phyloP scores from a whole-genome alignment of 306 rosid species.

The Crotalaria pallida region DNA sequence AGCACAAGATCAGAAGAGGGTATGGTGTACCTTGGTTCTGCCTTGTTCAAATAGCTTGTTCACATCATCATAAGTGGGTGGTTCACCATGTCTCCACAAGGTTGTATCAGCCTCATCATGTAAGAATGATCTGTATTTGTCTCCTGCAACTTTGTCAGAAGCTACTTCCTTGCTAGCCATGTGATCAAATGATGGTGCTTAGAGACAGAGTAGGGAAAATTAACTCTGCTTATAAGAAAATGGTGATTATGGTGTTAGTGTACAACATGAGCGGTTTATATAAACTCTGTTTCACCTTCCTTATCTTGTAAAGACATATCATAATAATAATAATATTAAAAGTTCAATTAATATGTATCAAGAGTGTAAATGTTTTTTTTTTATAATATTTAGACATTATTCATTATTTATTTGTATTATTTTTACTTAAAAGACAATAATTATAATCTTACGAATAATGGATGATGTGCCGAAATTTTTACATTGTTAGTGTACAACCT shows the following conservation, averaged over 20 bases:
- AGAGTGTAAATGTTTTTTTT: too few relatives aligned
- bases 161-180: conserved; percentile 23
- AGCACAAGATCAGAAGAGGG: neutral
- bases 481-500: too few relatives aligned
- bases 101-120: conserved; percentile 28
- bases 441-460: too few relatives aligned
- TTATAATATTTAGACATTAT: too few relatives aligned
- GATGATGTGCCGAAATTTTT: too few relatives aligned
- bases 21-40: conserved; percentile 38
- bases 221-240: neutral
- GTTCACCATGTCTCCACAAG: conserved; percentile 57
- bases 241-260: neutral
- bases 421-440: too few relatives aligned
- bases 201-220: neutral
- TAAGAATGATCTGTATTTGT: conserved; percentile 55
- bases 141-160: neutral
- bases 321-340: too few relatives aligned
- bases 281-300: neutral
- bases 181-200: neutral
- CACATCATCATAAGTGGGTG: conserved; percentile 47
- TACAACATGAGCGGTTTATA: neutral
- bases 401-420: too few relatives aligned
- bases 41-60: conserved; percentile 60
- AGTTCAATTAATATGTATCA: too few relatives aligned
- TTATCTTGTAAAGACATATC: neutral